Percentiles rank a stretch among this genome's conserved stretches.
Evolutionary conservation across 441 rosid genomes (phyloP).

Genomic region (Macaranga tanarius): DNA sequence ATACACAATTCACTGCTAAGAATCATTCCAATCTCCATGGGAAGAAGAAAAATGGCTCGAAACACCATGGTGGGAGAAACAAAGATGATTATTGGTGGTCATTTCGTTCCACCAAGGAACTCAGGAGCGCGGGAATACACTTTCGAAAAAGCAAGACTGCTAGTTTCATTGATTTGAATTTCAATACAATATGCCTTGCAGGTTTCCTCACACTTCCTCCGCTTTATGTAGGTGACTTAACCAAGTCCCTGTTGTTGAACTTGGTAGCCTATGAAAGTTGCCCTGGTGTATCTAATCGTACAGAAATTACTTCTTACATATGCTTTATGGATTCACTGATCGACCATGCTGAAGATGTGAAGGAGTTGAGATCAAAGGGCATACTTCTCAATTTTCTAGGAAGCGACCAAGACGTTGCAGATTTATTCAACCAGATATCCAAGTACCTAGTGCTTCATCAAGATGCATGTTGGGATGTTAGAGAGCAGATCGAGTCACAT

Average conservation of each 20-base stretch:
- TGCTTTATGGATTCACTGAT: too few relatives aligned
- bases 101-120: background rate
- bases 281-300: background rate
- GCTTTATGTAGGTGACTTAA: background rate
- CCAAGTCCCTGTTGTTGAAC: constrained; percentile 15
- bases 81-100: background rate
- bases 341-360: too few relatives aligned
- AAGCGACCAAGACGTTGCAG: too few relatives aligned
- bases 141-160: background rate
- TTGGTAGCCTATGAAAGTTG: constrained; percentile 28
- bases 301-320: constrained; percentile 23
- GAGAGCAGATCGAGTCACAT: background rate
- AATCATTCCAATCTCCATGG: too few relatives aligned
- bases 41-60: background rate
- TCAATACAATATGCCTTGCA: background rate
- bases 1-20: background rate
- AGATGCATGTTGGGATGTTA: too few relatives aligned
- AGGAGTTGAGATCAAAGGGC: too few relatives aligned
- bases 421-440: too few relatives aligned
- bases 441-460: too few relatives aligned
- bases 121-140: constrained; percentile 10
- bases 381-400: too few relatives aligned
- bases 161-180: background rate
- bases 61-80: background rate
- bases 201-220: constrained; percentile 9